Conservation (phyloP, 495 filamentous ascomycete species). For the Penicillium flavigenum region DNA sequence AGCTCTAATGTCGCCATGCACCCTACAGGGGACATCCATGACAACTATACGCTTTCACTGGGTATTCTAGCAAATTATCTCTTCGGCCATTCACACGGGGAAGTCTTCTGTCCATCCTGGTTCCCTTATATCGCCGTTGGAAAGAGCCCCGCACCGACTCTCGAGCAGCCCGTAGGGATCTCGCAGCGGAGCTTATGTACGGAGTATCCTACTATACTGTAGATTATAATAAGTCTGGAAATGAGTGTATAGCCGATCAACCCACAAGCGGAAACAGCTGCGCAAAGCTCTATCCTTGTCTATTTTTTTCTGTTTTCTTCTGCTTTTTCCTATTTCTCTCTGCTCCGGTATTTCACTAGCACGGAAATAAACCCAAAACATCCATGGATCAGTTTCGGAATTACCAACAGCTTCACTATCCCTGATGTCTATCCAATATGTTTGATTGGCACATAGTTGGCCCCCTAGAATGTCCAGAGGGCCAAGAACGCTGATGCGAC, state of each 20-base stretch:
- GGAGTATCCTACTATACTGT: background rate
- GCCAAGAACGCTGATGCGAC: background rate
- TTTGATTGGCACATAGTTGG: background rate
- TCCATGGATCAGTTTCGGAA: background rate
- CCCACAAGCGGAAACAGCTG: background rate
- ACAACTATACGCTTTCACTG: background rate
- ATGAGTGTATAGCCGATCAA: background rate
- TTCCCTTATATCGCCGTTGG: conserved; percentile 8
- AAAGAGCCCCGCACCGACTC: conserved; percentile 6
- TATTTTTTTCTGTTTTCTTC: too few species aligned
- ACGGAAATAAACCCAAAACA: background rate
- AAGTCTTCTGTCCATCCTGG: background rate
- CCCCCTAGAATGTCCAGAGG: background rate
- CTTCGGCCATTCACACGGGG: background rate
- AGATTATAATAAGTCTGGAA: background rate
- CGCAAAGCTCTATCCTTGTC: background rate
- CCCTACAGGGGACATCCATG: conserved; percentile 3
- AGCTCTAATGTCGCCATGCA: background rate
- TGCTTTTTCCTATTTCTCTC: background rate
- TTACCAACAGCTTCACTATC: background rate
- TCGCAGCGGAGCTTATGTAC: background rate
- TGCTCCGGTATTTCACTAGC: background rate
- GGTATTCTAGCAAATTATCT: background rate
- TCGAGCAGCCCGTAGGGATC: background rate
- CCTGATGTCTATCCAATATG: background rate